Percentiles rank a stretch among this genome's conserved stretches.
These are phyloP conservation scores for Aspergillus sojae DNA, from an alignment of 2,329 filamentous ascomycete species.

Conservation along the genomic window DNA sequence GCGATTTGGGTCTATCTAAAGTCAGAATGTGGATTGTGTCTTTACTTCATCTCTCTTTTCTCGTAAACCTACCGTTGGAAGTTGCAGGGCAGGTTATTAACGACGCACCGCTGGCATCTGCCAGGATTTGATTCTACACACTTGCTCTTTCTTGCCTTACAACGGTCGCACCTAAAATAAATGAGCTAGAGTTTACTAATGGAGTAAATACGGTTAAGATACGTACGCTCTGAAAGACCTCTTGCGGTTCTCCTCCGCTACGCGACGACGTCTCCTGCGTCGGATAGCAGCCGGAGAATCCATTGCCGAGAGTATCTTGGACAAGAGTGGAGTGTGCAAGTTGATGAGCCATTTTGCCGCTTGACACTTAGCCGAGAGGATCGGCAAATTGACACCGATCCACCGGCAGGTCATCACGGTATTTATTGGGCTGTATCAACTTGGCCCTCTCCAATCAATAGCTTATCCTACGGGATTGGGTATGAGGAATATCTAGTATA, in stretches of 20 bases:
- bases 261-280: neutral
- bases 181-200: accelerated
- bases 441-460: neutral
- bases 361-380: neutral
- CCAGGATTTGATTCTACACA: neutral
- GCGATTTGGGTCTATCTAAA: neutral
- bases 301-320: neutral
- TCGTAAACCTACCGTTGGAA: neutral
- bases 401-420: neutral
- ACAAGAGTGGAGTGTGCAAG: neutral
- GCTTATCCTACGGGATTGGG: neutral
- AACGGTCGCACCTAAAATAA: neutral
- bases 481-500: no score
- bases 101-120: neutral
- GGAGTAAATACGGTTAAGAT: neutral
- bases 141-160: neutral
- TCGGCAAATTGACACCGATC: neutral
- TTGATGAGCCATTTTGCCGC: neutral
- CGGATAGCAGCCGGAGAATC: neutral
- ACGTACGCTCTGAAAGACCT: neutral
- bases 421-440: neutral
- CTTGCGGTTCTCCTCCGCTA: neutral
- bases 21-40: neutral
- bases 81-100: neutral
- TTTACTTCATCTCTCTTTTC: neutral